These are phyloP conservation scores for Sedum album DNA, from an alignment of 164 flowering plant genomes.

Conservation along the genomic window DNA sequence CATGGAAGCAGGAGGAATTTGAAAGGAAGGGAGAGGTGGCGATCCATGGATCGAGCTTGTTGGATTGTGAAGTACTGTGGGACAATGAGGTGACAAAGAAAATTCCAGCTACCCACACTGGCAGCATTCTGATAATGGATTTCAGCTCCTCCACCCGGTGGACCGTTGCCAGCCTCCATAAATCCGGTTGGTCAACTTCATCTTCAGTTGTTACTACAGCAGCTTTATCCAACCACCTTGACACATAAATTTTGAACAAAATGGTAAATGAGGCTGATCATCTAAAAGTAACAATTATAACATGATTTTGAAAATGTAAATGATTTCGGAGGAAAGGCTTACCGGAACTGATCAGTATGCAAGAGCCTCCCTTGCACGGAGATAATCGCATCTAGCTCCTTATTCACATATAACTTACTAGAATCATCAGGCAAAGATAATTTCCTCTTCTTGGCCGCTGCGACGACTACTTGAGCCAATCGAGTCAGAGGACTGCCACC, in stretches of 20 bases:
- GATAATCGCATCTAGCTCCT: conserved; percentile 5
- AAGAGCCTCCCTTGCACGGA: conserved; percentile 4
- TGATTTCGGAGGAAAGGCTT: background rate
- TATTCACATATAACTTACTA: conserved; percentile 1
- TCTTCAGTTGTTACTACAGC: conserved; percentile 18
- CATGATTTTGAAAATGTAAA: too few species aligned
- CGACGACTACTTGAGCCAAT: conserved; percentile 7
- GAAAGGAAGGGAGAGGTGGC: conserved; percentile 11
- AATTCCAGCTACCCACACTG: conserved; percentile 12
- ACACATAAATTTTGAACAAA: conserved; percentile 2
- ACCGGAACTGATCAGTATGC: conserved; percentile 7
- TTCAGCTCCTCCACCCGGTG: conserved; percentile 20
- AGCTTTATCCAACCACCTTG: conserved; percentile 27
- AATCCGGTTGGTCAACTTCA: background rate
- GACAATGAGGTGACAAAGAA: conserved; percentile 1
- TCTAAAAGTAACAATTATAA: background rate
- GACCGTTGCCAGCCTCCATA: conserved; percentile 8
- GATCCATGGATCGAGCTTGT: conserved; percentile 17
- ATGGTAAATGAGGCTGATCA: background rate
- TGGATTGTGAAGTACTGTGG: conserved; percentile 11
- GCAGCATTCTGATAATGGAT: conserved; percentile 16
- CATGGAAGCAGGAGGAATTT: conserved; percentile 16
- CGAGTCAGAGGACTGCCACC: conserved; percentile 5
- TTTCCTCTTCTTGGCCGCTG: conserved; percentile 6
- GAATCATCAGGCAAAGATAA: background rate